These are phyloP conservation scores for Aspergillus piperis DNA, from an alignment of 2,329 filamentous ascomycete genomes.

Conservation along the genomic window DNA sequence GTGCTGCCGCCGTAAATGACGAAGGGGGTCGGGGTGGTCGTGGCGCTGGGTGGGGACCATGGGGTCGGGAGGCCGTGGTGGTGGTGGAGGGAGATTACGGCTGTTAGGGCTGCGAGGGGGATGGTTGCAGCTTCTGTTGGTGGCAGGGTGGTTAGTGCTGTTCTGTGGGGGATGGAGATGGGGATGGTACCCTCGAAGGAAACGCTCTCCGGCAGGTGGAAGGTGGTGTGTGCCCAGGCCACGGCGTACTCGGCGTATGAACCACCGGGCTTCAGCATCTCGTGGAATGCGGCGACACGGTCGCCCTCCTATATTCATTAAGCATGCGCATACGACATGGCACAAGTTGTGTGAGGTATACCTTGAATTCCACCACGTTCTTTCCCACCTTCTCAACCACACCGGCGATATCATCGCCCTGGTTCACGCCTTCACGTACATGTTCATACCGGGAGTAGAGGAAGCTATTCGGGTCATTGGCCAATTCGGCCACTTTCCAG, in stretches of 20 bases:
- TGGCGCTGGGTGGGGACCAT: constrained; percentile 43
- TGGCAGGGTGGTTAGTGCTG: background rate
- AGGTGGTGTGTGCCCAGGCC: constrained; percentile 55
- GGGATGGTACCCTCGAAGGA: constrained; percentile 52
- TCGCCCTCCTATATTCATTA: constrained; percentile 46
- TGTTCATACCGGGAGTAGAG: background rate
- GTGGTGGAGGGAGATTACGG: constrained; percentile 54
- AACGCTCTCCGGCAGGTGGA: constrained; percentile 53
- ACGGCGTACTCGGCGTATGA: constrained; percentile 61
- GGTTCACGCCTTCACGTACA: constrained; percentile 35
- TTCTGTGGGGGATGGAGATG: background rate
- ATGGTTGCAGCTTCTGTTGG: constrained; percentile 57
- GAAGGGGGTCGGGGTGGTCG: constrained; percentile 34
- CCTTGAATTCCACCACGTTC: constrained; percentile 56
- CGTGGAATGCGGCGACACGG: constrained; percentile 52
- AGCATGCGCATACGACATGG: too few relatives aligned
- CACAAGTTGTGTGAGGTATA: background rate
- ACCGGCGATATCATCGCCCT: constrained; percentile 57
- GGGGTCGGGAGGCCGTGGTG: constrained; percentile 52
- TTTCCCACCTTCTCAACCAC: constrained; percentile 54
- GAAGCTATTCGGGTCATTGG: background rate
- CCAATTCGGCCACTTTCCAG: constrained; percentile 35
- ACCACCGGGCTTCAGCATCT: constrained; percentile 54
- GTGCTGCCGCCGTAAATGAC: constrained; percentile 54
- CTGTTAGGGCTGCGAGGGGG: constrained; percentile 58